Conservation (phyloP, 1,284 basidiomycete species). For the Austropuccinia psidii region DNA sequence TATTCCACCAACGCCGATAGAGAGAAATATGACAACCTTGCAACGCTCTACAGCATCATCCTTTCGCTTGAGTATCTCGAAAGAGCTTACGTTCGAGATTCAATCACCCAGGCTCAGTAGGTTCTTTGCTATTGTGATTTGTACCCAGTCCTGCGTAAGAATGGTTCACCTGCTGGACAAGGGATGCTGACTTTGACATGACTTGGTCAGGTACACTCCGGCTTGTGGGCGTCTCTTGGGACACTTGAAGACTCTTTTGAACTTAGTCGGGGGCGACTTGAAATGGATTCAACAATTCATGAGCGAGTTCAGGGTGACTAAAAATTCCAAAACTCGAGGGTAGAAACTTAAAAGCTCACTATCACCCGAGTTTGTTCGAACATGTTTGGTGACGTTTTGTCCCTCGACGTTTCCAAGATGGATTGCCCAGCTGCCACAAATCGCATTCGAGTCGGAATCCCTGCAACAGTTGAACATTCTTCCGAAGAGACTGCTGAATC, state of each 20-base stretch:
- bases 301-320: slow-evolving; percentile 70
- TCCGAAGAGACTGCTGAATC: slow-evolving; percentile 64
- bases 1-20: slow-evolving; percentile 81
- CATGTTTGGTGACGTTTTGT: neutral
- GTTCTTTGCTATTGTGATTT: slow-evolving; percentile 46
- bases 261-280: slow-evolving; percentile 78
- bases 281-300: slow-evolving; percentile 81
- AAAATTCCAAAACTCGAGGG: neutral
- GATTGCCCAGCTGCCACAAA: slow-evolving; percentile 88
- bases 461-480: slow-evolving; percentile 86
- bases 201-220: slow-evolving; percentile 74
- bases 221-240: slow-evolving; percentile 84
- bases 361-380: neutral
- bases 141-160: neutral
- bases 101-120: slow-evolving; percentile 78
- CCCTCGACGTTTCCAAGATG: slow-evolving; percentile 58
- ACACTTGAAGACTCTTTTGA: slow-evolving; percentile 95
- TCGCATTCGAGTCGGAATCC: slow-evolving; percentile 81
- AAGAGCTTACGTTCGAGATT: slow-evolving; percentile 87
- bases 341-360: neutral
- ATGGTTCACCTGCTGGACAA: neutral
- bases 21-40: slow-evolving; percentile 77
- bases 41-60: slow-evolving; percentile 85
- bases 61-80: slow-evolving; percentile 90
- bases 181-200: neutral